phyloP scores from a whole-genome alignment of 306 rosid genomes.

The Carpinus viminea region DNA sequence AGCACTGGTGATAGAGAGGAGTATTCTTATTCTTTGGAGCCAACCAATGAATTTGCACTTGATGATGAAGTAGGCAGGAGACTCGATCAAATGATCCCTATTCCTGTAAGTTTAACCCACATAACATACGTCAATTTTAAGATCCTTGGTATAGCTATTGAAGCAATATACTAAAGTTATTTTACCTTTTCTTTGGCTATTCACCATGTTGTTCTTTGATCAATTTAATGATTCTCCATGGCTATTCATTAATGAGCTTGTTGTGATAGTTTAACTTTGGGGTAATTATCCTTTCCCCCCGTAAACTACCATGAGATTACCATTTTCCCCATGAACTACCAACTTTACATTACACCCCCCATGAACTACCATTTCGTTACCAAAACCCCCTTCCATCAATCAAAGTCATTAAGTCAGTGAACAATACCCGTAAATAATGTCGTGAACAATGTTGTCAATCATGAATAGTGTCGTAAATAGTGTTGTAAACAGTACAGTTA shows the following conservation, averaged over 20 bases:
- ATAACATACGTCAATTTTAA: background rate
- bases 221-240: background rate
- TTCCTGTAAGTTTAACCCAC: constrained; percentile 64
- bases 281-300: too few relatives aligned
- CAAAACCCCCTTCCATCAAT: too few relatives aligned
- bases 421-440: too few relatives aligned
- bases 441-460: too few relatives aligned
- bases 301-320: too few relatives aligned
- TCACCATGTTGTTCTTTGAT: background rate
- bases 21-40: constrained; percentile 34
- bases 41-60: constrained; percentile 41
- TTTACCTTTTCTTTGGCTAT: background rate
- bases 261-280: background rate
- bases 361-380: too few relatives aligned
- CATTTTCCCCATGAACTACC: too few relatives aligned
- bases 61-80: constrained; percentile 62
- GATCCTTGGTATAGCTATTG: constrained; percentile 29
- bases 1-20: constrained; percentile 52
- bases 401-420: too few relatives aligned
- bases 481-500: too few relatives aligned
- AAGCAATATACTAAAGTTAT: constrained; percentile 19
- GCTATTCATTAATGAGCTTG: background rate
- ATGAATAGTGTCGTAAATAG: too few relatives aligned
- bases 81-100: constrained; percentile 60
- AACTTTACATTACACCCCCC: too few relatives aligned